A percentile compares a stretch with the other conserved stretches of the same genome.
Conservation (phyloP, 2,329 filamentous ascomycete genomes). For the Passalora sequoiae region DNA sequence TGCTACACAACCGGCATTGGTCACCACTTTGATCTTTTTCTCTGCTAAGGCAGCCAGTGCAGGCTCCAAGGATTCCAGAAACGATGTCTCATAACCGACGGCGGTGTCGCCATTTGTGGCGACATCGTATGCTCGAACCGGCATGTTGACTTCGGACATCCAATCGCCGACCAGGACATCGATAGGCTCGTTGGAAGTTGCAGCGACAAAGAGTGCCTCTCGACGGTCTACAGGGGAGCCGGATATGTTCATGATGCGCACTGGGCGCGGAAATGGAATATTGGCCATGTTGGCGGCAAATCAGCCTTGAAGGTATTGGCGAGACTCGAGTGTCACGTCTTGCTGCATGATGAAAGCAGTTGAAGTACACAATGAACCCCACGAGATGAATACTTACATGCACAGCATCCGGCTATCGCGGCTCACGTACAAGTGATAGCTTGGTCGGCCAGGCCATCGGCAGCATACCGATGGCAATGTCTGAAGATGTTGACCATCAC, state of each 20-base stretch:
- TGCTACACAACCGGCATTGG: conserved; percentile 54
- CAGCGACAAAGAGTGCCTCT: background rate
- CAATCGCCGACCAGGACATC: conserved; percentile 48
- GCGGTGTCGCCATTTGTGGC: conserved; percentile 48
- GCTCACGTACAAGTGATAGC: too few species aligned
- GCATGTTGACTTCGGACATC: conserved; percentile 36
- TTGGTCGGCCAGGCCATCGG: too few species aligned
- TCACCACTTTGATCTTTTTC: conserved; percentile 51
- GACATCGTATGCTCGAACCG: background rate
- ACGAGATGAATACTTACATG: too few species aligned
- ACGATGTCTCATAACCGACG: conserved; percentile 15
- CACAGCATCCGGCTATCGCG: too few species aligned
- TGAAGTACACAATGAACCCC: too few species aligned
- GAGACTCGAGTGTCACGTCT: too few species aligned
- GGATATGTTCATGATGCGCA: conserved; percentile 7
- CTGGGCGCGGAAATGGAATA: too few species aligned
- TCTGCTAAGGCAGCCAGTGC: conserved; percentile 26
- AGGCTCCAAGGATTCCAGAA: conserved; percentile 14
- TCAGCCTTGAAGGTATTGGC: too few species aligned
- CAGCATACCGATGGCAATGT: too few species aligned
- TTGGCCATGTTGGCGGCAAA: too few species aligned
- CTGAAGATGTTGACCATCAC: too few species aligned
- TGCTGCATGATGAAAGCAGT: too few species aligned
- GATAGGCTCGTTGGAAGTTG: conserved; percentile 36
- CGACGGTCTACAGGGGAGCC: background rate